Percentiles rank a stretch among this genome's conserved stretches.
phyloP scores from a whole-genome alignment of 331 rosid genomes.

The Ulmus americana region DNA sequence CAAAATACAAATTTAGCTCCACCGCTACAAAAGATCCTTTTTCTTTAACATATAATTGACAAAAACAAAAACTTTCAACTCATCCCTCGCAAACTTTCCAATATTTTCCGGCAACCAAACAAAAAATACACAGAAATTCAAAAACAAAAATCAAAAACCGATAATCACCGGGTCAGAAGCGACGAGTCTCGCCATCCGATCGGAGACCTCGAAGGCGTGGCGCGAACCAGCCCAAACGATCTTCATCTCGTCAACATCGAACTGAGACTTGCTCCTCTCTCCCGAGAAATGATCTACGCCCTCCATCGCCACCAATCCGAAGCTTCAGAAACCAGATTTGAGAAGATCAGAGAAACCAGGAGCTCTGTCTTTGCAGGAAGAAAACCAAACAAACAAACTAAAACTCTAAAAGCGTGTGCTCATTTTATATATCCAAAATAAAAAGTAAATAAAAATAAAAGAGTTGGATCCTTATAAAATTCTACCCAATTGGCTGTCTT shows the following conservation, averaged over 20 bases:
- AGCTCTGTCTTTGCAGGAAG: too few relatives aligned
- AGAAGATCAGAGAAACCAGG: too few relatives aligned
- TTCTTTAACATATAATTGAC: background rate
- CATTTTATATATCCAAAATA: too few relatives aligned
- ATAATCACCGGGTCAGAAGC: conserved; percentile 82
- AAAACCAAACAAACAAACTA: too few relatives aligned
- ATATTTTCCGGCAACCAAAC: conserved; percentile 7
- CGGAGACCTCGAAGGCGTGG: conserved; percentile 57
- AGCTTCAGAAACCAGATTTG: background rate
- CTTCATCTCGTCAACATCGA: conserved; percentile 80
- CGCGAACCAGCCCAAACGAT: conserved; percentile 93
- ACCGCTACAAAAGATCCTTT: too few relatives aligned
- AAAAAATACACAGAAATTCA: background rate
- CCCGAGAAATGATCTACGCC: conserved; percentile 68
- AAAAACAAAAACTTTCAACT: too few relatives aligned
- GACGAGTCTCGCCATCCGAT: conserved; percentile 81
- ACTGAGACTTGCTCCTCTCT: conserved; percentile 68
- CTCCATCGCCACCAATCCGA: conserved; percentile 29
- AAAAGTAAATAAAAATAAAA: too few relatives aligned
- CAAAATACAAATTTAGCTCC: too few relatives aligned
- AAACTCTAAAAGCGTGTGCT: too few relatives aligned
- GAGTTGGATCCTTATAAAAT: too few relatives aligned
- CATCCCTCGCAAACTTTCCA: background rate
- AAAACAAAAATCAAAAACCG: background rate
- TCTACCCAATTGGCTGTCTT: too few relatives aligned